These are phyloP conservation scores for Phalaenopsis equestris DNA, from an alignment of 106 monocot genomes.

Conservation along the genomic window DNA sequence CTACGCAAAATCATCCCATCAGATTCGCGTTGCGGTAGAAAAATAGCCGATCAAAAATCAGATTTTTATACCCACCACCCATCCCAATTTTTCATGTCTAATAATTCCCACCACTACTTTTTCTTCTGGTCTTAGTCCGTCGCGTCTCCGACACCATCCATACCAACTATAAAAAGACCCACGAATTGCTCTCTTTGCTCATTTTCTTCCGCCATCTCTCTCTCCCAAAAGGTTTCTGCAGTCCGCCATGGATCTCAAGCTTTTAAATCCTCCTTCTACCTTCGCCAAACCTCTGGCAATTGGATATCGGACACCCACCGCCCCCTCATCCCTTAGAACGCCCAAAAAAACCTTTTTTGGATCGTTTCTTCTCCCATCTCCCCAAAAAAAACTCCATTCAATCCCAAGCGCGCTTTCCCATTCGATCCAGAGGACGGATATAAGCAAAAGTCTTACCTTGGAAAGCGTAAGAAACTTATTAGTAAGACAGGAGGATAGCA, in stretches of 20 bases:
- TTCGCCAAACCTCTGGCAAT: neutral
- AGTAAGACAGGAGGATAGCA: conserved; percentile 93
- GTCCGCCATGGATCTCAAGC: conserved; percentile 6
- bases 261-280: neutral
- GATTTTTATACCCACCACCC: too few relatives aligned
- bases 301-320: neutral
- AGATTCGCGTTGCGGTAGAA: too few relatives aligned
- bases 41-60: too few relatives aligned
- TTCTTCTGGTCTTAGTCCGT: too few relatives aligned
- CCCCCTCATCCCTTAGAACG: neutral
- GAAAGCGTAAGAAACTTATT: conserved; percentile 71
- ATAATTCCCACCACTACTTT: too few relatives aligned
- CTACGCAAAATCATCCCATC: too few relatives aligned
- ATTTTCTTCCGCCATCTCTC: neutral
- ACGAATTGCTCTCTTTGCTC: too few relatives aligned
- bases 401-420: conserved; percentile 6
- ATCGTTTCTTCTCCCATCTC: neutral
- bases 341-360: neutral
- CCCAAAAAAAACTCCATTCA: conserved; percentile 4
- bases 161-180: too few relatives aligned
- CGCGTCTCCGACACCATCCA: too few relatives aligned
- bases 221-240: neutral
- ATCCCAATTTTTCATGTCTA: too few relatives aligned
- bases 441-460: conserved; percentile 67
- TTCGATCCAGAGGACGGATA: conserved; percentile 44